Evolutionary conservation across 2,329 filamentous ascomycete species (phyloP), one percentile per base, ranked within the genome.

Genomic region (Sporothrix humicola): DNA sequence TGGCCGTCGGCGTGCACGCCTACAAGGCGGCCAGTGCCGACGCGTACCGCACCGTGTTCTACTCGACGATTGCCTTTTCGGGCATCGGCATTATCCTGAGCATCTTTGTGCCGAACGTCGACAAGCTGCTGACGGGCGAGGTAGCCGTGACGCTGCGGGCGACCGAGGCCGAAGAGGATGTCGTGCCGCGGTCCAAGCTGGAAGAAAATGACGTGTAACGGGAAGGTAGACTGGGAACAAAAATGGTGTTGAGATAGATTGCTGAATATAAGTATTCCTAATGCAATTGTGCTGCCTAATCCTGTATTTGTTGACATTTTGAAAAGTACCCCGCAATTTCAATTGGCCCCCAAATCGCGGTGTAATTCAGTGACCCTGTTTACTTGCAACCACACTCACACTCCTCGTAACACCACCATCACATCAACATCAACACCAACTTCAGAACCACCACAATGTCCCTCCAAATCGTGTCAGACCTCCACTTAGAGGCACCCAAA

Each of bases 381-480:
- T 26, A 26, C 23, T 26, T 26, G 1, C 23, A 26, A 26, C 3
- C 3, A 26, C 23, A 26, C 23, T 26, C 23, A 37, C 31, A 37
- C 31, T 37, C 31, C 31, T 37, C 31, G 31, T 37, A 37, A 5
- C 31, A 37, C 5, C 31, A 37, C 4, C 31, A 37, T 37, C 31
- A 37, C 23, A 1, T 26, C 23, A 26, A 26, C 23, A 37, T 37
- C 31, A 37, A 37, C 31, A 37, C 7, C 31, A 37, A 37, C 31
- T 37, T 37, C 31, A 37, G 31, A 37, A 37, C 31, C 31, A 37
- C 31, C 31, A 37, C 48, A 17, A 80, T 79, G 77, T 72, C 77
- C 10, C 72, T 84, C 23, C 83, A 89, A 76, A 84, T 90, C 66
- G 73, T 89, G 20, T 89, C 87, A 0, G 88, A 90, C 78, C 81